These are phyloP conservation scores for Dendrostoma leiphaemia DNA, from an alignment of 2,329 filamentous ascomycete species.

Conservation along the genomic window DNA sequence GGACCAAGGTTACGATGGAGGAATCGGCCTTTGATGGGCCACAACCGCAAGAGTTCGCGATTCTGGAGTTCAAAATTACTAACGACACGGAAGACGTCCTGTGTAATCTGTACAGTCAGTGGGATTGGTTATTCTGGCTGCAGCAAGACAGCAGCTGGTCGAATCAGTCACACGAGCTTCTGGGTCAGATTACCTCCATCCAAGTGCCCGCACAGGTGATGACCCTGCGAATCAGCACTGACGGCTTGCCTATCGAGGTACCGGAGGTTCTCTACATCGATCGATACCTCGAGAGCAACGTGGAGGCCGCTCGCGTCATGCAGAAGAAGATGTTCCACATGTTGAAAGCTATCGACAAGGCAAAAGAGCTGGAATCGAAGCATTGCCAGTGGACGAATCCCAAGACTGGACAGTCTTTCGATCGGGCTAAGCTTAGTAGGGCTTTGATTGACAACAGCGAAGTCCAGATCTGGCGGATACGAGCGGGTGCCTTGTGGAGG, in stretches of 20 bases:
- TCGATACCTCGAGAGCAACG: slow-evolving; percentile 23
- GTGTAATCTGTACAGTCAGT: slow-evolving; percentile 36
- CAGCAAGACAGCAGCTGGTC: slow-evolving; percentile 12
- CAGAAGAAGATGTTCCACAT: slow-evolving; percentile 19
- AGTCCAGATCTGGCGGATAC: slow-evolving; percentile 22
- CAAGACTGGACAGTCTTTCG: slow-evolving; percentile 3
- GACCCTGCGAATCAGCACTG: slow-evolving; percentile 21
- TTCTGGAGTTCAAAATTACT: slow-evolving; percentile 44
- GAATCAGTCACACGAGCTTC: slow-evolving; percentile 5
- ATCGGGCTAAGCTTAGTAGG: slow-evolving; percentile 19
- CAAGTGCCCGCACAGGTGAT: slow-evolving; percentile 15
- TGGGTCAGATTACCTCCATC: slow-evolving; percentile 12
- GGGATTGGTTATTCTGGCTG: slow-evolving; percentile 32
- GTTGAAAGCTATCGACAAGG: slow-evolving; percentile 14
- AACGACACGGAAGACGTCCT: slow-evolving; percentile 85
- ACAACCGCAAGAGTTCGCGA: slow-evolving; percentile 16
- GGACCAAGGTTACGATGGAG: slow-evolving; percentile 13
- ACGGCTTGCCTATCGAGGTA: slow-evolving; percentile 21
- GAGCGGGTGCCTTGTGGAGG: slow-evolving; percentile 20
- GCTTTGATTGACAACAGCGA: slow-evolving; percentile 20
- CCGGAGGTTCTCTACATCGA: slow-evolving; percentile 25
- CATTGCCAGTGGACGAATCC: slow-evolving; percentile 17
- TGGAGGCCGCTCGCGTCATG: slow-evolving; percentile 16
- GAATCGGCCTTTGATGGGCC: slow-evolving; percentile 3
- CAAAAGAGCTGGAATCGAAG: slow-evolving; percentile 3